Base-by-base conservation (phyloP, 768 basidiomycete genomes). In the Agaricus bisporus region DNA sequence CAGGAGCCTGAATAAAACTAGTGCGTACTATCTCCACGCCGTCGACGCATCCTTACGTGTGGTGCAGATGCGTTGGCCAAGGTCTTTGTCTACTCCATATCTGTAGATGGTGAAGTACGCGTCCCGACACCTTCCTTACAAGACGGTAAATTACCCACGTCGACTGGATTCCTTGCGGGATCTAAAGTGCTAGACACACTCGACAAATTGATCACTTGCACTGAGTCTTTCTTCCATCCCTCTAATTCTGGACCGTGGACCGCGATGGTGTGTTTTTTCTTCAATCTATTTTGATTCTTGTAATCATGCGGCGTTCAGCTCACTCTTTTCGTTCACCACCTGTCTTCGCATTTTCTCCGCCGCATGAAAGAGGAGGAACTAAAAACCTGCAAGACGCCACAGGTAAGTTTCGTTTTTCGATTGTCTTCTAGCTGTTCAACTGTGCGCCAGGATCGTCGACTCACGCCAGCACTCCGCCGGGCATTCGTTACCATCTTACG, bases 221-320 rank as follows among this genome's bases (percentile, higher is more conserved):
- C 88, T 5, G 95, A 98, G 64, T 84, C 87, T 0, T 95, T 88
- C 74, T 98, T 98, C 70, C 95, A 98, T 66, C 95, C 95, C 1
- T 91, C 90, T 3, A 97, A 97, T 64, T 84, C 85, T 28, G 95
- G 95, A 3, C 71, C 77, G 28, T 97, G 93, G 91, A 87, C 91
- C 4, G 64, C 79, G 51, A 64, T 72, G 55, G 83, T 87, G 59
- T 56, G 77, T 64, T 32, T 25, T 39, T 32, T 20, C n/a, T 20
- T 14, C 6, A 39, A n/a, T 17, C 17, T n/a, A 39, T 17, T 39
- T 15, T 39, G 5, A 6, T 39, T 15, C 6, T 17, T 39, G 8
- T 39, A 39, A 39, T 15, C 6, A 39, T 17, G 38, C 5, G 5
- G 20, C 22, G 48, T 48, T 36, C 46, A 87, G 84, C 70, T 87